Base-by-base conservation (phyloP, 352 stramenopile species). In the Phytopythium oedochilum region DNA sequence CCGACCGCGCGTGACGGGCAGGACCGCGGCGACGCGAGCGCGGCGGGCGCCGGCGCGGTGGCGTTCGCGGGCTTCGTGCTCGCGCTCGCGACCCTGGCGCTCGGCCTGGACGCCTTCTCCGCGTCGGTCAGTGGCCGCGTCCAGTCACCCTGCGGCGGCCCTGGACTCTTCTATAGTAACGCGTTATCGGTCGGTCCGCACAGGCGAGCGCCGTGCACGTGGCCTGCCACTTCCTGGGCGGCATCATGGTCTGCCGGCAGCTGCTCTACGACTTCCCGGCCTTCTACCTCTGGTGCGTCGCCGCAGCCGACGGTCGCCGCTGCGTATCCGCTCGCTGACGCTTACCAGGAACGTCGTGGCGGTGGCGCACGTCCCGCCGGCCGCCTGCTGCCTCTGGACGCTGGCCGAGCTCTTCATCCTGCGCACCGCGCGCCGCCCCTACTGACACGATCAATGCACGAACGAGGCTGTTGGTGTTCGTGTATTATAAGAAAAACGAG, bases 121-220 rank as follows among this genome's bases (percentile, higher is more conserved):
- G 32, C 62, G 20, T 62, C 66, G 69, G 80, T 86, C 55, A 23
- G 57, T 39, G 14, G 18, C 1, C 38, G 29, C 29, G 29, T 10
- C 29, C 10, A 11, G 5, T 34, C 29, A 10, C 29, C 29, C 29
- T 10, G 29, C 10, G 29, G 5, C 29, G 10, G 5, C 29, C 29
- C 29, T 5, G n/a, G n/a, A n/a, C n/a, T n/a, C n/a, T n/a, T n/a
- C n/a, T n/a, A n/a, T n/a, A n/a, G n/a, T n/a, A n/a, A n/a, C n/a
- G n/a, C n/a, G n/a, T n/a, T n/a, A n/a, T n/a, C n/a, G n/a, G n/a
- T n/a, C n/a, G n/a, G n/a, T n/a, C n/a, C n/a, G n/a, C n/a, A 31
- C 56, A 88, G 75, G 83, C 72, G 55, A 85, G 75, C 42, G 54
- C 67, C 8, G 50, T 88, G 31, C 74, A 88, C 60, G 63, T 84